Evolutionary conservation across 495 filamentous ascomycete genomes (phyloP), one percentile per base, ranked within the genome.

Genomic region (Parathielavia appendiculata): DNA sequence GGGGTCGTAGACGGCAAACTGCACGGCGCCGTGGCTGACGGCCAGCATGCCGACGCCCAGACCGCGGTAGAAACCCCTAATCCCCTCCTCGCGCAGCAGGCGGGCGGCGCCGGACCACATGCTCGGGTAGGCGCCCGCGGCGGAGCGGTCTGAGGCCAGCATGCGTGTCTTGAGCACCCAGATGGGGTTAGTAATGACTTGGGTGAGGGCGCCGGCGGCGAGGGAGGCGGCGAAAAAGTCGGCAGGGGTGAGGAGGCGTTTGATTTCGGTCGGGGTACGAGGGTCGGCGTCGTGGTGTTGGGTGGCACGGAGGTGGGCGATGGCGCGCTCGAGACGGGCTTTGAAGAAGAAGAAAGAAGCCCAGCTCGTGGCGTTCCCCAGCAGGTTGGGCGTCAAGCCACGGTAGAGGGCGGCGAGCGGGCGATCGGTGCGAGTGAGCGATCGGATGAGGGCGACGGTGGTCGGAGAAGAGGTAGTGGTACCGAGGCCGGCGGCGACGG

Each of bases 141-240:
- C 77, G 41, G 76, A 72, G 47, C 81, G 80, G 63, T 91, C 86
- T 4, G 86, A 90, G 34, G 91, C 88, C 13, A 99, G 77, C 92
- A 99, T 97, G 51, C 93, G 89, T 4, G 93, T 99, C 71, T 97
- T 97, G 69, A 99, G 82, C 7, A 99, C 93, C 93, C 93, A 99
- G 66, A 99, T 87, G 5, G 93, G 93, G 68, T 99, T 99, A 49
- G 95, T 97, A 59, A 88, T 75, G 26, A 91, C 68, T 38, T 90
- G 87, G 6, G 90, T 92, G 19, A 88, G 64, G 34, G 75, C 71
- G 80, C 91, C 91, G 54, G 91, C 88, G 47, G 79, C 72, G 36
- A 84, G 87, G 40, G 90, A 93, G 23, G 93, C 85, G 49, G 87
- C 65, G 67, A 97, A 91, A 73, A 90, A 96, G 69, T 96, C 91